These are phyloP conservation scores for Rauvolfia tetraphylla DNA, from an alignment of 257 asterid species.

Conservation along the genomic window DNA sequence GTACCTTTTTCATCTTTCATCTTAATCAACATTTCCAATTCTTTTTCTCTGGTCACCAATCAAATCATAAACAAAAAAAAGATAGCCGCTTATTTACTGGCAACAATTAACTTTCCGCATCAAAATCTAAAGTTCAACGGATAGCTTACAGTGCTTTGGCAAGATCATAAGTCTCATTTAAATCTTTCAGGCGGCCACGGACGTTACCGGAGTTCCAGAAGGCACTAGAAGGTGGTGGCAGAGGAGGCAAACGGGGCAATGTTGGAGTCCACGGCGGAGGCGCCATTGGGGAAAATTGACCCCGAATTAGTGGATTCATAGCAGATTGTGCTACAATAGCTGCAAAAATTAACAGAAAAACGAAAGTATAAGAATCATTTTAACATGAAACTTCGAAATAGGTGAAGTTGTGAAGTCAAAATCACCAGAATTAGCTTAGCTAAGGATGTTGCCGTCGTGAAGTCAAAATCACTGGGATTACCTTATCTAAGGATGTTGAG, in stretches of 20 bases:
- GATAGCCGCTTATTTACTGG: background rate
- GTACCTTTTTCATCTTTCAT: constrained; percentile 31
- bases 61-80: background rate
- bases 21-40: constrained; percentile 21
- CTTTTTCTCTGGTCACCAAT: constrained; percentile 22
- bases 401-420: background rate
- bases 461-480: background rate
- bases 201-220: constrained; percentile 35
- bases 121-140: background rate
- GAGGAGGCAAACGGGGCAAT: constrained; percentile 47
- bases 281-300: constrained; percentile 30
- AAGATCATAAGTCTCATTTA: constrained; percentile 26
- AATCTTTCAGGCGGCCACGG: constrained; percentile 25
- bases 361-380: background rate
- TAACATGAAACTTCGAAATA: background rate
- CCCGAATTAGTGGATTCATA: constrained; percentile 47
- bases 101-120: background rate
- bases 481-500: background rate
- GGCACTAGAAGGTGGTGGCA: constrained; percentile 58
- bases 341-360: constrained; percentile 8
- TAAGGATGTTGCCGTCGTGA: background rate
- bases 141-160: constrained; percentile 34
- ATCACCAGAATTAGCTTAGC: background rate
- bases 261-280: constrained; percentile 40
- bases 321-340: constrained; percentile 16